phyloP scores from a whole-genome alignment of 129 eudicot species.

The Lactuca saligna region DNA sequence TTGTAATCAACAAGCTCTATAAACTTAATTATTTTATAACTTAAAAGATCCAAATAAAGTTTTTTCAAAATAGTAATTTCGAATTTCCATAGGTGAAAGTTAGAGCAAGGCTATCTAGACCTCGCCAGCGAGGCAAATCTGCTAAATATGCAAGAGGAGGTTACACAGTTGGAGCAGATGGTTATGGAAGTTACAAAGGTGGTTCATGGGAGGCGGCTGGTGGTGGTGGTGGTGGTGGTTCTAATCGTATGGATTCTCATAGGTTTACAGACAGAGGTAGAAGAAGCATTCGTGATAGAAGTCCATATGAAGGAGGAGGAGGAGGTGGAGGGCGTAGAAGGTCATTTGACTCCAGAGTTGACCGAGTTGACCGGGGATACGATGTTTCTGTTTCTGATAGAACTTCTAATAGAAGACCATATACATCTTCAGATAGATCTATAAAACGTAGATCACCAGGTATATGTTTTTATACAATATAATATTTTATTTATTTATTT shows the following conservation, averaged over 20 bases:
- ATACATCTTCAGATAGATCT: conserved; percentile 36
- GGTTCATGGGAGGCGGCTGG: conserved; percentile 35
- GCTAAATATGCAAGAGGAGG: conserved; percentile 49
- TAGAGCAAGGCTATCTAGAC: conserved; percentile 50
- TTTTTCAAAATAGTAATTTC: neutral
- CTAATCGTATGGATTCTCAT: conserved; percentile 27
- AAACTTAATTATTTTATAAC: no score
- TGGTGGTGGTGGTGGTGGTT: neutral
- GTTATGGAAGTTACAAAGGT: conserved; percentile 19
- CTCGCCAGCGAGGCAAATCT: conserved; percentile 47
- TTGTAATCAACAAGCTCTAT: no score
- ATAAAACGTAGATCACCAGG: conserved; percentile 45
- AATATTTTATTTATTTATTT: neutral
- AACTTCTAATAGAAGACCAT: conserved; percentile 35
- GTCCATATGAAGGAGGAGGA: conserved; percentile 33
- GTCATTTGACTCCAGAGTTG: conserved; percentile 36
- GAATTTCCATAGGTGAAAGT: conserved; percentile 35
- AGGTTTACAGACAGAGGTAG: conserved; percentile 30
- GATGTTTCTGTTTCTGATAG: conserved; percentile 40
- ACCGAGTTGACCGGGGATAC: conserved; percentile 31
- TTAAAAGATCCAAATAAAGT: neutral
- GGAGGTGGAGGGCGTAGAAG: conserved; percentile 22
- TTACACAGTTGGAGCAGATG: conserved; percentile 37
- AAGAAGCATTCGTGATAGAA: conserved; percentile 41
- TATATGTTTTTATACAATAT: conserved; percentile 7